Conservation (phyloP, 208 protist genomes). For the Leishmania braziliensis region DNA sequence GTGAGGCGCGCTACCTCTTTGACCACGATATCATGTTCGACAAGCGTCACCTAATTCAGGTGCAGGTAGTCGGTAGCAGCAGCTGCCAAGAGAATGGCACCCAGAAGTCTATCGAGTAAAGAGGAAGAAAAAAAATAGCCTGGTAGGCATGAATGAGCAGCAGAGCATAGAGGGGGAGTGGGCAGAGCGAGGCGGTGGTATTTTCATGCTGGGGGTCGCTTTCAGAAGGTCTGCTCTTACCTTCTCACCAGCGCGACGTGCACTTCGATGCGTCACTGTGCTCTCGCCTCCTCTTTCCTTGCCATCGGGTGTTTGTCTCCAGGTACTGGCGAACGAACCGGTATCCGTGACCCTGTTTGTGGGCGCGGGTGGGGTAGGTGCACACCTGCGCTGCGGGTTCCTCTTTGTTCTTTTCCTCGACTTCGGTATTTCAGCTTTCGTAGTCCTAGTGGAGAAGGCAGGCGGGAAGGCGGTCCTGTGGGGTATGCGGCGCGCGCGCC, state of each 20-base stretch:
- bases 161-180: background rate
- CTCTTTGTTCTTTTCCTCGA: background rate
- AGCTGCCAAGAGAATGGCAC: background rate
- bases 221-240: background rate
- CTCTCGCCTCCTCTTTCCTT: background rate
- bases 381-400: background rate
- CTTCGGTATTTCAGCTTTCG: background rate
- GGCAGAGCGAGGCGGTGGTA: background rate
- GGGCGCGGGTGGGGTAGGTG: background rate
- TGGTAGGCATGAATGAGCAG: background rate
- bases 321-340: background rate
- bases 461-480: background rate
- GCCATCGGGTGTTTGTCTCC: background rate
- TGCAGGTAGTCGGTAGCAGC: constrained; percentile 24
- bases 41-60: constrained; percentile 72
- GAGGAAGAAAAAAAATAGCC: background rate
- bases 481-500: background rate
- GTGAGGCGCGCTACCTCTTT: constrained; percentile 88
- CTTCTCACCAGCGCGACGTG: background rate
- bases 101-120: constrained; percentile 18
- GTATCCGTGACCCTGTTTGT: background rate
- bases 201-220: background rate
- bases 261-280: background rate
- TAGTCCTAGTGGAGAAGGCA: background rate
- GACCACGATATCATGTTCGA: constrained; percentile 90